A percentile compares a stretch with the other conserved stretches of the same genome.
Conservation (phyloP, 257 asterid genomes). For the Jasminum sambac region DNA sequence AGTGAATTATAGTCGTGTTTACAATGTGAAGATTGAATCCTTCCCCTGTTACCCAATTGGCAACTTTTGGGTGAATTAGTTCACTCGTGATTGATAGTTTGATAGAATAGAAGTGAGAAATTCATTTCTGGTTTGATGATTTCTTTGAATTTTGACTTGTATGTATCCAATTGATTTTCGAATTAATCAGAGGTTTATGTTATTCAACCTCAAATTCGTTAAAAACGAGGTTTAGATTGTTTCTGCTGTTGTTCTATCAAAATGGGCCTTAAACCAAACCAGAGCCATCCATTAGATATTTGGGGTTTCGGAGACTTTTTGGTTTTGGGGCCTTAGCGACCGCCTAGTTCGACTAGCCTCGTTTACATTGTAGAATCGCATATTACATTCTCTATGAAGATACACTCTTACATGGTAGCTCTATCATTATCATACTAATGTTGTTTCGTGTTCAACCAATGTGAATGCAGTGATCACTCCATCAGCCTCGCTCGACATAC, state of each 20-base stretch:
- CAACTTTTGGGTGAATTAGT: too few relatives aligned
- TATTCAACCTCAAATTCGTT: not conserved
- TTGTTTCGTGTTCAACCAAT: slow-evolving; percentile 19
- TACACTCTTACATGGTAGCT: not conserved
- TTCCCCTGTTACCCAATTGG: too few relatives aligned
- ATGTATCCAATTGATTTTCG: not conserved
- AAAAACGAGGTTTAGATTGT: not conserved
- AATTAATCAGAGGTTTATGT: not conserved
- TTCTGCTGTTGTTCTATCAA: not conserved
- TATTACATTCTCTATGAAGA: not conserved
- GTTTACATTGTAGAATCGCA: not conserved
- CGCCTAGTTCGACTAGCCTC: too few relatives aligned
- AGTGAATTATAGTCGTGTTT: not conserved
- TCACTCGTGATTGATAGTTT: too few relatives aligned
- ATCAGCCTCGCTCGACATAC: slow-evolving; percentile 32
- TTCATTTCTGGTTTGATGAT: too few relatives aligned
- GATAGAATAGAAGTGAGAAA: too few relatives aligned
- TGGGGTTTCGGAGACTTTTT: too few relatives aligned
- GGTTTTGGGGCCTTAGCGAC: too few relatives aligned
- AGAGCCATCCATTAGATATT: too few relatives aligned
- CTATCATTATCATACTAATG: not conserved
- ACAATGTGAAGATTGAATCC: not conserved
- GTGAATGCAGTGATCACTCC: slow-evolving; percentile 40
- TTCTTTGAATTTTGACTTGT: not conserved
- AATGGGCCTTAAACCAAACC: not conserved